A percentile compares a stretch with the other conserved stretches of the same genome.
Evolutionary conservation across 306 rosid species (phyloP).

Genomic region (Abrus precatorius): DNA sequence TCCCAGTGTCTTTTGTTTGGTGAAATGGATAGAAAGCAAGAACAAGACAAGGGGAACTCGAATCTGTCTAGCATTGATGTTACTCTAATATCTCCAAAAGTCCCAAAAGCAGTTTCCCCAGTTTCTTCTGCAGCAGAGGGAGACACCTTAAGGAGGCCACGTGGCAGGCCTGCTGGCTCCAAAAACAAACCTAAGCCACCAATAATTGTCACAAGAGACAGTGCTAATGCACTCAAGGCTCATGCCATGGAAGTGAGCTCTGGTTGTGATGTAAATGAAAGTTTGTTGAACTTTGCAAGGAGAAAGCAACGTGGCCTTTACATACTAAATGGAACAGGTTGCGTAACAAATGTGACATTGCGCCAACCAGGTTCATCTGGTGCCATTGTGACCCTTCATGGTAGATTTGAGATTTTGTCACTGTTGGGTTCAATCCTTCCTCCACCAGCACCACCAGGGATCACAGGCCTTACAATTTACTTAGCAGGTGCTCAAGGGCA

Average conservation of each 20-base stretch:
- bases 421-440: slow-evolving; percentile 81
- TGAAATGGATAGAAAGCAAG: slow-evolving; percentile 66
- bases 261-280: slow-evolving; percentile 82
- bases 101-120: slow-evolving; percentile 65
- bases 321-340: slow-evolving; percentile 80
- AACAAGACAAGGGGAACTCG: slow-evolving; percentile 57
- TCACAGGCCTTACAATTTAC: slow-evolving; percentile 76
- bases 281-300: slow-evolving; percentile 81
- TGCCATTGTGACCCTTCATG: slow-evolving; percentile 83
- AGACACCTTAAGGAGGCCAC: slow-evolving; percentile 67
- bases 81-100: slow-evolving; percentile 51
- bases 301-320: slow-evolving; percentile 82
- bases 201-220: slow-evolving; percentile 75
- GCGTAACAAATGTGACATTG: slow-evolving; percentile 80
- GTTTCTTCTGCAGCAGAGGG: slow-evolving; percentile 67
- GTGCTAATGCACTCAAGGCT: slow-evolving; percentile 77
- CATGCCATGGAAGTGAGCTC: slow-evolving; percentile 90
- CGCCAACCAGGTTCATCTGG: slow-evolving; percentile 77
- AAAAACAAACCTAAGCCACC: slow-evolving; percentile 84
- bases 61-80: slow-evolving; percentile 63
- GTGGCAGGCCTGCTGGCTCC: slow-evolving; percentile 77
- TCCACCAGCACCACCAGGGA: slow-evolving; percentile 87
- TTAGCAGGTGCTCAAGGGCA: slow-evolving; percentile 87
- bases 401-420: slow-evolving; percentile 80
- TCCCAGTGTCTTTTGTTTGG: slow-evolving; percentile 38